Evolutionary conservation across 495 filamentous ascomycete species (phyloP), one percentile per base, ranked within the genome.

Genomic region (Podospora fimiseda): DNA sequence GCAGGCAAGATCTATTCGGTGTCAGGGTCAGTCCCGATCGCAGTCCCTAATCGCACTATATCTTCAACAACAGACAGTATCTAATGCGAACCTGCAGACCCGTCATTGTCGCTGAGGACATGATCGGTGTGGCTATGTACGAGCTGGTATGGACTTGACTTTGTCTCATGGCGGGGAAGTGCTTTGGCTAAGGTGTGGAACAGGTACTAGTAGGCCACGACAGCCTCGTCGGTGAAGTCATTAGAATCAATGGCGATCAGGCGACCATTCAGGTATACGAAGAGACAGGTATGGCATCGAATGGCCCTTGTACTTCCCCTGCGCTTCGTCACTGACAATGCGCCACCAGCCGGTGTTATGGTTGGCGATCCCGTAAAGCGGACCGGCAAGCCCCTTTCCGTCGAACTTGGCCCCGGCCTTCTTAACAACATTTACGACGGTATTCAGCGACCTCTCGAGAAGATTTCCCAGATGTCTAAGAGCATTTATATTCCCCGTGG

Each of bases 391-490:
- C 94, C 93, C 52, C 78, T 99, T 3, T 94, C 91, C 43, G 93
- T 99, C 67, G 94, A 99, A 72, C 84, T 97, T 49, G 93, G 93
- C 22, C 93, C 93, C 57, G 93, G 94, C 62, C 73, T 99, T 73
- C 89, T 98, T 83, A 91, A 97, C 75, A 98, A 94, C 48, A 98
- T 98, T 67, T 98, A 98, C 75, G 94, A 99, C 67, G 93, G 93
- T 67, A 97, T 99, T 61, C 93, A 99, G 69, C 87, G 93, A 55
- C 93, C 93, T 51, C 82, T 99, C 58, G 85, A 83, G 65, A 82
- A 80, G 51, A 99, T 99, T 63, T 77, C 86, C 51, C 75, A 84
- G 43, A 70, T 82, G 45, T 83, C 88, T 13, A 72, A 87, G 55
- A 85, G 88, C 66, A 98, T 98, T 68, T 97, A 97, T 63, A 99